Base-by-base conservation (phyloP, 257 asterid species). In the Salvia miltiorrhiza region DNA sequence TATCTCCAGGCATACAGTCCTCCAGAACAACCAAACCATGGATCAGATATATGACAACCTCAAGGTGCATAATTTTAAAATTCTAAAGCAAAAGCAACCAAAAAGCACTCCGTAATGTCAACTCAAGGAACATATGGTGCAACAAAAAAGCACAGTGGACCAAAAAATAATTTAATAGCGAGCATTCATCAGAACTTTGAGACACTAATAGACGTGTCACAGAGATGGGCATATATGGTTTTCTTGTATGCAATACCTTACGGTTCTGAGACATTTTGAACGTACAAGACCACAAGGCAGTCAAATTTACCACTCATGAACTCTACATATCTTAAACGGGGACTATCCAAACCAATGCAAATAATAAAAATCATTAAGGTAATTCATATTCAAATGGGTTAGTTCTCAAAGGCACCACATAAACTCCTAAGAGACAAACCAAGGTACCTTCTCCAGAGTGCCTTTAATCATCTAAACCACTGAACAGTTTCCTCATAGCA, bases 401-500 rank as follows among this genome's bases (percentile, higher is more conserved):
- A 76, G 80, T 71, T 78, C 70, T 65, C 63, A 85, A 70, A 57
- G 79, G 84, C 68, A 75, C 84, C 79, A 70, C 82, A 82, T 68
- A 82, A 90, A 78, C 78, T 80, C 98, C 96, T 81, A 85, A 80
- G 79, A 75, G 83, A 83, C 93, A 83, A 83, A 85, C 98, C 90
- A 85, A 84, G 96, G 87, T 93, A 93, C 98, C 98, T 90, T 93
- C 98, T 88, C 88, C 91, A 83, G 86, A 84, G 86, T 72, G 93
- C 87, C 90, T 83, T 86, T 81, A 87, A 87, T 86, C 93, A 87
- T 84, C 94, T 84, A 90, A 87, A 89, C 86, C 93, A 90, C 86
- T 81, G 96, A 79, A 90, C 73, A 87, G 85, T 83, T 90, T 88
- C 97, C 88, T 85, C 96, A 88, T 80, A 83, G 92, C 97, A 82